These are phyloP conservation scores for Thamnidium elegans DNA, from an alignment of 192 early-diverging fungal species.

Conservation along the genomic window DNA sequence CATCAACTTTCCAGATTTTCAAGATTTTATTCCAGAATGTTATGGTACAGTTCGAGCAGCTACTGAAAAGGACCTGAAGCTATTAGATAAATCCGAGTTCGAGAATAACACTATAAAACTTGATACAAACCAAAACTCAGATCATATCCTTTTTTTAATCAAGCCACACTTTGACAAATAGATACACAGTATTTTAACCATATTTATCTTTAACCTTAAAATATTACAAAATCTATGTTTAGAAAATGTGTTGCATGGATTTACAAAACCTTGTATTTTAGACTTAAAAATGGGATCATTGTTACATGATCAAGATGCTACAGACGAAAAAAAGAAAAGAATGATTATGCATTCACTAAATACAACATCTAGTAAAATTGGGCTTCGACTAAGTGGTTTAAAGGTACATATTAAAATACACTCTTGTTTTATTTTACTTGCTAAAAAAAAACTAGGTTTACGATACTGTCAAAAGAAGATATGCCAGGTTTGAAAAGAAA, in stretches of 20 bases:
- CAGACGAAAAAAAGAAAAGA: conserved; percentile 62
- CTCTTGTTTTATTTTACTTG: not conserved
- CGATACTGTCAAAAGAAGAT: conserved; percentile 39
- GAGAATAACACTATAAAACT: not conserved
- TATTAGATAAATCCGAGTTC: not conserved
- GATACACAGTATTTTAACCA: not conserved
- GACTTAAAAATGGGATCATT: conserved; percentile 87
- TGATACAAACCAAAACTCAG: conserved; percentile 5
- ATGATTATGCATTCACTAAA: conserved; percentile 61
- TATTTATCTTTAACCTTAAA: not conserved
- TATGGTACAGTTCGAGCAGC: conserved; percentile 52
- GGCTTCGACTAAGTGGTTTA: conserved; percentile 72
- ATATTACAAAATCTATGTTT: conserved; percentile 58
- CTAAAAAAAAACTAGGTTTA: conserved; percentile 42
- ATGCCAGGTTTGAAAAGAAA: conserved; percentile 43
- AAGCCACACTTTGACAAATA: conserved; percentile 2
- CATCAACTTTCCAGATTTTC: conserved; percentile 46
- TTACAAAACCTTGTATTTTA: conserved; percentile 71
- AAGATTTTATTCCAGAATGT: conserved; percentile 64
- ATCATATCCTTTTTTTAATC: conserved; percentile 41
- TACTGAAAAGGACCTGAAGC: conserved; percentile 21
- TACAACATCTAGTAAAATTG: conserved; percentile 66
- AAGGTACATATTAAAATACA: conserved; percentile 40
- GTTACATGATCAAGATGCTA: conserved; percentile 71
- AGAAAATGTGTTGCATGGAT: conserved; percentile 72